Evolutionary conservation across 768 basidiomycete species (phyloP), one percentile per base, ranked within the genome.

Genomic region (Pholiota microspora): DNA sequence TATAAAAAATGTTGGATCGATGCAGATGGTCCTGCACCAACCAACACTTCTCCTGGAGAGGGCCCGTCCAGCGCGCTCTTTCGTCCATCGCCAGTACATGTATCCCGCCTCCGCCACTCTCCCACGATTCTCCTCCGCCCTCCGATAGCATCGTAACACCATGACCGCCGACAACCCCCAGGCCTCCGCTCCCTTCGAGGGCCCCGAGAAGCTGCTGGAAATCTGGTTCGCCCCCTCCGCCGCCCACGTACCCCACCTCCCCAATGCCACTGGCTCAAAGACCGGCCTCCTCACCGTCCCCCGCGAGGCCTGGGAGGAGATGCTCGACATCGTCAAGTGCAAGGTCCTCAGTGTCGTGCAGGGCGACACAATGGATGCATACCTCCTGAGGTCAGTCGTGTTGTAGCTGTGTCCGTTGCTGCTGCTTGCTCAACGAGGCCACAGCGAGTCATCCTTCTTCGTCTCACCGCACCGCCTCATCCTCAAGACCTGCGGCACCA

Each of bases 401-500:
- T 10, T 13, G 40, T 49, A 48, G 15, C 21, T 10, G 28, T 61
- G 57, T 5, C 38, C 38, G 48, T 58, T 47, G 16, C 31, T 32
- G 42, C 28, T 54, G 52, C 31, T 13, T 15, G 44, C 40, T 47
- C 18, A 50, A 56, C 32, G 61, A 51, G 29, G 40, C 46, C 48
- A 35, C 70, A 98, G 97, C 76, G 97, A 98, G 81, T 98, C 96
- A 0, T 98, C 95, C 32, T 79, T 99, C 52, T 96, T 99, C 65
- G 86, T 99, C 51, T 92, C 89, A 34, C 85, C 96, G 2, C 95
- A 99, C 73, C 88, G 94, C 53, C 81, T 99, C 56, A 98, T 99
- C 64, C 84, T 99, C 67, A 99, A 99, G 74, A 99, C 97, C 10
- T 99, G 97, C 70, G 97, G 97, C 23, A 99, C 97, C 3, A 99